Conservation (phyloP, 2,329 filamentous ascomycete genomes). For the Aspergillus sp. region DNA sequence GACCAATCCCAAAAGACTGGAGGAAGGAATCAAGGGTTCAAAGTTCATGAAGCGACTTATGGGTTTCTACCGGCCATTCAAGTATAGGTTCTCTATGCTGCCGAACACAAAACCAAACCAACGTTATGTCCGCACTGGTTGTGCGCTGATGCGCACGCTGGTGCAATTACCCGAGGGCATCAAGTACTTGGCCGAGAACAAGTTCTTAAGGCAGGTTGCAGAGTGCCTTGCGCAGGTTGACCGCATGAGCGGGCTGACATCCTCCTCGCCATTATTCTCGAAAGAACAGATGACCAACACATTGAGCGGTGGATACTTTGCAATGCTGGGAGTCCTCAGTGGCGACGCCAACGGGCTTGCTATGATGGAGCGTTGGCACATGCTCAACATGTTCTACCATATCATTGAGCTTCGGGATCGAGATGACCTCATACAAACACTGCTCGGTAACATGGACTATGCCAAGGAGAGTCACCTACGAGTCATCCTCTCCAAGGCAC, state of each 20-base stretch:
- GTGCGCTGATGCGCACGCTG: slow-evolving; percentile 81
- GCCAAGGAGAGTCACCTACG: slow-evolving; percentile 83
- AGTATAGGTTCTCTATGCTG: slow-evolving; percentile 88
- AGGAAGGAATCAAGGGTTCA: slow-evolving; percentile 90
- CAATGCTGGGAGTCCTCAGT: slow-evolving; percentile 84
- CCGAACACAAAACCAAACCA: slow-evolving; percentile 91
- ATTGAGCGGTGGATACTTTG: slow-evolving; percentile 88
- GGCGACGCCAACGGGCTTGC: slow-evolving; percentile 78
- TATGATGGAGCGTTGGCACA: slow-evolving; percentile 93
- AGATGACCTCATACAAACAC: slow-evolving; percentile 84
- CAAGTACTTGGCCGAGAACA: slow-evolving; percentile 85
- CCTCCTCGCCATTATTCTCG: slow-evolving; percentile 83
- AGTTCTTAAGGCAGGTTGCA: slow-evolving; percentile 87
- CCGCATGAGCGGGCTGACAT: slow-evolving; percentile 70
- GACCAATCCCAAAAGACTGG: slow-evolving; percentile 84
- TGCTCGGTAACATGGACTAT: slow-evolving; percentile 92
- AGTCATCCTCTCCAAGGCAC: slow-evolving; percentile 87
- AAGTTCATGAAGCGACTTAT: slow-evolving; percentile 95
- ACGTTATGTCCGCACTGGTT: slow-evolving; percentile 88
- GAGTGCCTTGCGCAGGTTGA: slow-evolving; percentile 96
- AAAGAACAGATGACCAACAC: slow-evolving; percentile 81
- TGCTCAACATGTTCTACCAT: slow-evolving; percentile 99
- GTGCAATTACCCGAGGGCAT: slow-evolving; percentile 83
- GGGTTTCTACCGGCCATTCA: slow-evolving; percentile 95
- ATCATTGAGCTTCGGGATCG: slow-evolving; percentile 89